These are phyloP conservation scores for Boletus sp. DNA, from an alignment of 768 basidiomycete genomes.

Conservation along the genomic window DNA sequence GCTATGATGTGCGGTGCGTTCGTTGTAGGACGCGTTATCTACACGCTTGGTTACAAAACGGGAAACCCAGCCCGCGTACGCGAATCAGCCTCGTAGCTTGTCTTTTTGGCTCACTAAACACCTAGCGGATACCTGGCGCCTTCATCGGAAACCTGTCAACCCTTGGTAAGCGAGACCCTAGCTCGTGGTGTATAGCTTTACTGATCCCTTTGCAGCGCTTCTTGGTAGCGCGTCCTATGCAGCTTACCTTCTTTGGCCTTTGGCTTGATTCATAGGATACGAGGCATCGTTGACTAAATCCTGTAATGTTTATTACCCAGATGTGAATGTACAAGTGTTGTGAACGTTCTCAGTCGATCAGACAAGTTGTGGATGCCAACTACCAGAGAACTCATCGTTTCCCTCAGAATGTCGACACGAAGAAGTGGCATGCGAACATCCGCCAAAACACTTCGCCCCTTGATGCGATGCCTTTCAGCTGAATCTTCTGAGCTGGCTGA, in stretches of 20 bases:
- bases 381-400: neutral
- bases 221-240: constrained; percentile 28
- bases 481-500: neutral
- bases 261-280: constrained; percentile 1
- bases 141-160: constrained; percentile 12
- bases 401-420: neutral
- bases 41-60: constrained; percentile 44
- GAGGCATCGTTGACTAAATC: neutral
- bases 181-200: too few species aligned
- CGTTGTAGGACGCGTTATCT: constrained; percentile 39
- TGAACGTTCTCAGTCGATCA: neutral
- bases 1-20: constrained; percentile 41
- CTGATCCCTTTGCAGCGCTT: constrained; percentile 17
- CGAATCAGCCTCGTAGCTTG: neutral
- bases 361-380: neutral
- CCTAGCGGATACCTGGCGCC: constrained; percentile 23
- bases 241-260: constrained; percentile 27
- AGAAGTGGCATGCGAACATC: neutral
- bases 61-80: constrained; percentile 43
- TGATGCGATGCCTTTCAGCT: neutral
- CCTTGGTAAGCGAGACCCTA: constrained; percentile 16
- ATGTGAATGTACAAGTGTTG: neutral
- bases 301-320: neutral
- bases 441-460: neutral
- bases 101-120: constrained; percentile 7